Percentiles rank a stretch among this genome's conserved stretches.
These are phyloP conservation scores for Avena sativa DNA, from an alignment of 176 grass and related monocot genomes.

Conservation along the genomic window DNA sequence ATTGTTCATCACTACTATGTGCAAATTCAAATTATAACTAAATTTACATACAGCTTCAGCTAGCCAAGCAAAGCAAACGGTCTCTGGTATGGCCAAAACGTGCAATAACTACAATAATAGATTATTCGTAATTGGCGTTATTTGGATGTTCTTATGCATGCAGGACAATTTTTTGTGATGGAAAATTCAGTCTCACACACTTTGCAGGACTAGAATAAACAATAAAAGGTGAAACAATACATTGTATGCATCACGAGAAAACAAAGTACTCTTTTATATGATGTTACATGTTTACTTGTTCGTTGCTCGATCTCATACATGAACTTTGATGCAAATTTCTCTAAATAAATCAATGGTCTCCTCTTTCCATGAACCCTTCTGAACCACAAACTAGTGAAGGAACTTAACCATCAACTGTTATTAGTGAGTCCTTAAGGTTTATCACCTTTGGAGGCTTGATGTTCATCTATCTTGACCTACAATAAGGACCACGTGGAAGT, in stretches of 20 bases:
- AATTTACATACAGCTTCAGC: conserved; percentile 27
- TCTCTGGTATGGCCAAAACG: not conserved
- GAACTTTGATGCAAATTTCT: conserved; percentile 22
- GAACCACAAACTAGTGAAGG: conserved; percentile 31
- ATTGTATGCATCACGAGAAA: conserved; percentile 18
- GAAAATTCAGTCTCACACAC: not conserved
- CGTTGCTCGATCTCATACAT: not conserved
- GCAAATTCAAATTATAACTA: conserved; percentile 37
- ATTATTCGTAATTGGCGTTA: not conserved
- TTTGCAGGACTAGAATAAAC: conserved; percentile 14
- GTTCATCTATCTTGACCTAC: conserved; percentile 99
- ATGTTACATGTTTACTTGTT: conserved; percentile 6
- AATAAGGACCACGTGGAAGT: conserved; percentile 59
- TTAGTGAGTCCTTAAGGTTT: conserved; percentile 43
- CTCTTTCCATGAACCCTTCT: conserved; percentile 29
- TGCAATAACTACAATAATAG: not conserved
- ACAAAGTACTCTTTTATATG: conserved; percentile 14
- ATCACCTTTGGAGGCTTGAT: conserved; percentile 77
- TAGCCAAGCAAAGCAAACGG: conserved; percentile 6
- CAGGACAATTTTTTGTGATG: not conserved
- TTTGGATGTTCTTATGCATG: not conserved
- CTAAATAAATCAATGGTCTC: not conserved
- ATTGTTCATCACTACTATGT: conserved; percentile 41
- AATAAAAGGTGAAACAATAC: conserved; percentile 18
- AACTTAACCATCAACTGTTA: conserved; percentile 50